Evolutionary conservation across 805 yeast genomes (phyloP), one percentile per base, ranked within the genome.

Genomic region (Wickerhamiella sergipiensis): DNA sequence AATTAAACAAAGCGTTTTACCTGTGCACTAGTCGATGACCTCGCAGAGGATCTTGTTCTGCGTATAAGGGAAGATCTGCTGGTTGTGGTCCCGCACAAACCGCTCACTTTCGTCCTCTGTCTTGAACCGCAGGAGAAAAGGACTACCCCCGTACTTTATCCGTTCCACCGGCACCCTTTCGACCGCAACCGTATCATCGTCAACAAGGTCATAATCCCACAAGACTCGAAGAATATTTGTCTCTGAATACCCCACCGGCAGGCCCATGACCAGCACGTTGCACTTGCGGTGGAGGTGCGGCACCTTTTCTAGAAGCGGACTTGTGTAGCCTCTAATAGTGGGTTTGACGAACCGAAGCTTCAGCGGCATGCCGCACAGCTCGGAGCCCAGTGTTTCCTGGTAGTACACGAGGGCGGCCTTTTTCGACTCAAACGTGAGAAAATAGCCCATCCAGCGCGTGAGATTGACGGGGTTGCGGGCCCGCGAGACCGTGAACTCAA

Each of bases 321-420:
- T 50, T 21, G 50, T 40, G 31, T 55, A 54, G n/a, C 62, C 62
- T 18, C 55, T 53, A 39, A 58, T 55, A 6, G 50, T 33, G 8
- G 67, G 63, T 18, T 64, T 58, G 2, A 70, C 73, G 67, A 79
- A 80, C 50, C 70, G 65, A 31, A 78, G 63, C 24, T 71, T 63
- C 18, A 78, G 59, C 23, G 67, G 68, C 46, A 70, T 59, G 1
- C 86, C 85, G 56, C 79, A 75, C 36, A 81, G 59, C 50, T 68
- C 66, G 49, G 74, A 71, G 8, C 72, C 71, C 12, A 61, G 52
- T 0, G 81, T 75, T 55, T 79, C 84, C 19, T 69, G 59, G 62
- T 68, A 70, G 61, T 74, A 81, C 3, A 69, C 68, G 19, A 76
- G 68, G 0, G 87, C 85, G 18, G 71, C 73, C 23, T 69, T 67